Evolutionary conservation across 2,329 filamentous ascomycete genomes (phyloP), one percentile per base, ranked within the genome.

Genomic region (Leptosphaerulina australis): DNA sequence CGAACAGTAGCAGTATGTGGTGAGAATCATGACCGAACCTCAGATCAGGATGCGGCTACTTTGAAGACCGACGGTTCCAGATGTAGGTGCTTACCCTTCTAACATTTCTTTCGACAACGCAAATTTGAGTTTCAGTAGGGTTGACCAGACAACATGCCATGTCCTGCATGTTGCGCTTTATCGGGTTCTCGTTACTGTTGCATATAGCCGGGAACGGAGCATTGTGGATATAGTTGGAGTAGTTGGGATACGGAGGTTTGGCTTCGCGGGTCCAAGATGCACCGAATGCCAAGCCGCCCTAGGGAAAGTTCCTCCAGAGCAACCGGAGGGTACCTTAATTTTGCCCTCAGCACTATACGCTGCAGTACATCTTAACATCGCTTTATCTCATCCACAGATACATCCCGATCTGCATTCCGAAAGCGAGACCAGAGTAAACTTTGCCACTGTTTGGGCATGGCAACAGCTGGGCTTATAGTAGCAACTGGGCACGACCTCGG

Each of bases 21-120:
- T 34, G 31, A 36, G 30, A 25, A 30, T 35, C 17, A 35, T n/a
- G 12, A 35, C 31, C 7, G 17, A 2, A 39, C 24, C 11, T 40
- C 25, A 26, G 14, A 18, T 36, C 36, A 33, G 35, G 30, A 25
- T 45, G 41, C 25, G 40, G 35, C 41, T 46, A 41, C 48, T 22
- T 41, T 41, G 33, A 18, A 14, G 22, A 24, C 41, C 12, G 30
- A 20, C 7, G 4, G 34, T 39, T 44, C 22, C 34, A 39, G 33
- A 21, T 33, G 10, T 6, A 12, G 9, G 2, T 12, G 24, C n/a
- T 22, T 17, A 22, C 14, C 20, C 38, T 33, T 21, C 14, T 36
- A 18, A 18, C 34, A 21, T 12, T 15, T 20, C 31, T 22, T n/a
- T 17, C 25, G 31, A 24, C 31, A 11, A 22, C 8, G 14, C 28